Evolutionary conservation across 495 filamentous ascomycete species (phyloP), one percentile per base, ranked within the genome.

Genomic region (Chlorociboria aeruginascens): DNA sequence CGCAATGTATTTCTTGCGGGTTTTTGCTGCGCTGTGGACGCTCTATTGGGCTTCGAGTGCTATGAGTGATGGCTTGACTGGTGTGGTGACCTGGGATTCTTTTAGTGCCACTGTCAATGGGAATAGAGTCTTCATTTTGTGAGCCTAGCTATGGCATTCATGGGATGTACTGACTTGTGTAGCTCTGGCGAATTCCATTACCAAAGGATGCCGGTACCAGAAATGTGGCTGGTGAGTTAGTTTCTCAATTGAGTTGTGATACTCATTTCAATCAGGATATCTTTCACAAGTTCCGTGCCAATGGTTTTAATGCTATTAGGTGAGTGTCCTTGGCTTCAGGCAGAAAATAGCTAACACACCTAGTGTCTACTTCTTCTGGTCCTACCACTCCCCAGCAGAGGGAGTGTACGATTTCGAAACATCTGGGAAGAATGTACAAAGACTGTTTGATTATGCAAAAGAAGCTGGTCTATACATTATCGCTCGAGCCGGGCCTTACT

Each of bases 401-500:
- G 69, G 62, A 49, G 61, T 64, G 0, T 72, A 74, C 40, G 78
- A 80, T 56, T 81, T 81, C 48, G 61, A 70, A 39, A 74, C 61
- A n/a, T 69, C 72, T 30, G 76, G 68, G 6, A 71, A 77, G 49
- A 66, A 80, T 50, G 56, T 81, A 32, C 68, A 74, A 34, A 61
- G 64, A 2, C 52, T 82, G 14, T 74, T 81, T 33, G 76, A 80
- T 45, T 72, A 75, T 45, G 78, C 78, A 16, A 76, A 74, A 51
- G 55, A 78, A 50, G 68, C 73, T 8, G 78, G 78, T 2, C 55
- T 82, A 9, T 82, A 73, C 53, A 63, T 82, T 1, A 72, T 82
- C 39, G 67, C 74, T 29, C 66, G 77, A 38, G 64, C 78, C 0
- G 78, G 78, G 0, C 78, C 78, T 1, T 80, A 81, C 55, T 61